Evolutionary conservation across 805 yeast species (phyloP), one percentile per base, ranked within the genome.

Genomic region (Wickerhamomyces queroliae): DNA sequence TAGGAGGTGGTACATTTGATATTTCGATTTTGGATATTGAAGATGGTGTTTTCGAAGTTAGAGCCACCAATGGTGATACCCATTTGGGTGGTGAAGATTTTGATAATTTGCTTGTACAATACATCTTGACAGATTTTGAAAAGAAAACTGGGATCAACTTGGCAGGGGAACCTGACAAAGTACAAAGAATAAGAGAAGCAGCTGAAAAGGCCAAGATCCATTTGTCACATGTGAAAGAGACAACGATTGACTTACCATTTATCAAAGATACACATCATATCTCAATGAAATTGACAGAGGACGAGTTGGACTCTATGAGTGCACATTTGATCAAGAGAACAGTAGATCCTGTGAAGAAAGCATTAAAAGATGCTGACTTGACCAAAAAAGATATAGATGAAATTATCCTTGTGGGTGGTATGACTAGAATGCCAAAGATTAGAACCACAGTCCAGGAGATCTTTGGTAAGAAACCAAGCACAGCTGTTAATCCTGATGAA

Each of bases 381-480:
- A 66, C 74, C 23, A 67, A 80, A 7, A 70, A 72, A 25, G 87
- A 83, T 26, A 70, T 84, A 36, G 85, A 84, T 54, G 89, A 85
- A 58, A 78, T 85, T 23, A 75, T 85, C 33, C 58, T 85, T 32
- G 95, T 85, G 29, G 95, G 95, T 42, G 95, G 95, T 47, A 85
- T 85, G 95, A 84, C 95, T 4, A 69, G 95, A 61, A 85, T 85
- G 95, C 95, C 95, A 40, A 80, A 78, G 61, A 77, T 85, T 43
- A 66, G 88, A 44, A 70, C 69, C 28, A 67, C 78, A 7, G 91
- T 85, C 17, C 72, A 69, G 45, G 65, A 66, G 9, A 47, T 80
- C 13, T 83, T 85, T 56, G 69, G 72, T 25, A 80, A 74, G 55
- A 68, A 72, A 44, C 90, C 91, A 29, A 81, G 80, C 38, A 78